Evolutionary conservation across 2,329 filamentous ascomycete species (phyloP).

Genomic region (Epichloe festucae): DNA sequence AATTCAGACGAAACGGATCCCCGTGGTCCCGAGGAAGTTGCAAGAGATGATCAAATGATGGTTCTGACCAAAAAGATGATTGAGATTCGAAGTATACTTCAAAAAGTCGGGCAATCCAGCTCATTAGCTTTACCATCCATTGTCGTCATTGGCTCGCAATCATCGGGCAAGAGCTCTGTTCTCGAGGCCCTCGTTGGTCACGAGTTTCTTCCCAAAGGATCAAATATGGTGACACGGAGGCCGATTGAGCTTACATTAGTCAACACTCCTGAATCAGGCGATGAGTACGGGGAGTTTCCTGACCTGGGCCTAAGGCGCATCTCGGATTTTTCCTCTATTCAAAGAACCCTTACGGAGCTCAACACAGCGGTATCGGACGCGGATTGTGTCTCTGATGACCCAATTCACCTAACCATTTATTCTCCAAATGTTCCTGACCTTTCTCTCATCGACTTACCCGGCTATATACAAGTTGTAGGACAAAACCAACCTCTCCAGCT

Average conservation of each 20-base stretch:
- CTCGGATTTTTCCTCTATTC: constrained; percentile 82
- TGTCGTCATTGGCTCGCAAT: constrained; percentile 98
- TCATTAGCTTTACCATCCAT: constrained; percentile 85
- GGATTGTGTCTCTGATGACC: constrained; percentile 91
- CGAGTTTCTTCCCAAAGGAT: constrained; percentile 94
- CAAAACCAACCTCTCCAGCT: constrained; percentile 81
- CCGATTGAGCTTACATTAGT: constrained; percentile 94
- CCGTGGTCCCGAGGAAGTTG: constrained; percentile 49
- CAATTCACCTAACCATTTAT: constrained; percentile 89
- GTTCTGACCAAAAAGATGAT: constrained; percentile 99
- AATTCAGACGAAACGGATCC: constrained; percentile 52
- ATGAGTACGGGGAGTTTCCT: constrained; percentile 94
- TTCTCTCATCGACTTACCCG: constrained; percentile 88
- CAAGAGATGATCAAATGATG: constrained; percentile 98
- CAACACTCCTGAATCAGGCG: constrained; percentile 76
- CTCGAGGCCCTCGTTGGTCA: constrained; percentile 94
- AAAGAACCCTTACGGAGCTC: constrained; percentile 85
- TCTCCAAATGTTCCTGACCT: constrained; percentile 92
- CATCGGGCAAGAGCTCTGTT: constrained; percentile 95
- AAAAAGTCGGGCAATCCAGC: constrained; percentile 83
- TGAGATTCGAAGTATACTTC: constrained; percentile 84
- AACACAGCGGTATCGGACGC: constrained; percentile 84
- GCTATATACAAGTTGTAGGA: constrained; percentile 92
- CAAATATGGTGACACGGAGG: constrained; percentile 93
- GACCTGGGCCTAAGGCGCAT: constrained; percentile 81